Conservation (phyloP, 2,329 filamentous ascomycete species). For the Colletotrichum lini region DNA sequence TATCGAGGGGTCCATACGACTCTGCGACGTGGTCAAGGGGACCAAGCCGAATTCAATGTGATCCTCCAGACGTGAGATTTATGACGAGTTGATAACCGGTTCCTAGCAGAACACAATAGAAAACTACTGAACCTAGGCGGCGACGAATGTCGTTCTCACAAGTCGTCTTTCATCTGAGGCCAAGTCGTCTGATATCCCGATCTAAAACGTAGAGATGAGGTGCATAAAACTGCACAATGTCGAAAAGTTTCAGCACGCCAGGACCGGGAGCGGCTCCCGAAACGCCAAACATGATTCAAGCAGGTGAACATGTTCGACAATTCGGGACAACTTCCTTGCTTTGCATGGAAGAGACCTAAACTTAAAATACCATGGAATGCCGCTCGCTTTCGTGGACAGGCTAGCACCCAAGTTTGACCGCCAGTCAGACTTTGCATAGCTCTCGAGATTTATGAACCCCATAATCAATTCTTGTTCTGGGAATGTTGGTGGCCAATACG, state of each 20-base stretch:
- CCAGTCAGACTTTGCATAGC: no score
- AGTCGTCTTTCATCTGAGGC: not conserved
- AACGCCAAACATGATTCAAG: slow-evolving; percentile 24
- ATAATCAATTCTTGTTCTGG: no score
- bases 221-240: slow-evolving; percentile 19
- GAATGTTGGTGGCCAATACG: no score
- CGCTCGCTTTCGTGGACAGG: no score
- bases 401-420: no score
- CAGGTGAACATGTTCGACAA: not conserved
- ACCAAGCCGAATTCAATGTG: no score
- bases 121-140: not conserved
- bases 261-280: slow-evolving; percentile 21
- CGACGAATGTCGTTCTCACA: no score
- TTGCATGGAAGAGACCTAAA: not conserved
- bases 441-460: no score
- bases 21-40: no score
- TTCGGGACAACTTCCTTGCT: not conserved
- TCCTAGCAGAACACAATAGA: not conserved
- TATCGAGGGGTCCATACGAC: no score
- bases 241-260: slow-evolving; percentile 24
- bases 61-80: no score
- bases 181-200: slow-evolving; percentile 12
- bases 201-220: slow-evolving; percentile 25
- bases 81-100: not conserved
- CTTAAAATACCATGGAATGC: not conserved